Evolutionary conservation across 1,139 yeast species (phyloP), one percentile per base, ranked within the genome.

Genomic region (Magnusiomyces suaveolens): DNA sequence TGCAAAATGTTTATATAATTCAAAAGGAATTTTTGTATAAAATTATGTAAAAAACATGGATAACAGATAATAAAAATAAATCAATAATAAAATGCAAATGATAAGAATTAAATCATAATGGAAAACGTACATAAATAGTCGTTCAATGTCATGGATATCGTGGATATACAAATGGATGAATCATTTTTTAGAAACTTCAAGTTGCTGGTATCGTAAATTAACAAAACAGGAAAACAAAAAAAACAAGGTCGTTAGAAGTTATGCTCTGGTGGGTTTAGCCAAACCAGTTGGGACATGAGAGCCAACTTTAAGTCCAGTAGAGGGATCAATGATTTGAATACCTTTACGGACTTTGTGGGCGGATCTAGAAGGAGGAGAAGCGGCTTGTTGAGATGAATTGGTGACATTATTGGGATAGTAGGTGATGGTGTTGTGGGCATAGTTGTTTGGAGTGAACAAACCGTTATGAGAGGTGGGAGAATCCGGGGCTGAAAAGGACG

Each of bases 271-370:
- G 18, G 43, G 16, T 16, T 38, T 38, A 14, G 47, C 47, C 47
- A 44, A 24, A 44, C 47, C 47, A 23, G 47, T 33, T 44, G 47
- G 47, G 26, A 43, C 32, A 21, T 18, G 50, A 33, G 50, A 47
- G 14, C 43, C 50, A 12, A 84, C 80, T 64, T 84, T 76, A 72
- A 82, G 67, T 51, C 88, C 88, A 3, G 94, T 85, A 54, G 78
- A 80, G 8, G 95, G 95, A 66, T 86, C 84, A 58, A 87, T 83
- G 61, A 86, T 86, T 65, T 85, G 92, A 64, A 87, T 57, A 80
- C 87, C 69, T 59, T 64, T 64, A 46, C 69, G 62, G 43, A 60
- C 63, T 47, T 69, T 60, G 29, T 57, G 50, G 56, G 56, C 18
- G 53, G 52, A 46, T 25, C 29, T 18, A 21, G 49, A 43, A 24